These are phyloP conservation scores for Leucaena leucocephala DNA, from an alignment of 306 rosid genomes.

Conservation along the genomic window DNA sequence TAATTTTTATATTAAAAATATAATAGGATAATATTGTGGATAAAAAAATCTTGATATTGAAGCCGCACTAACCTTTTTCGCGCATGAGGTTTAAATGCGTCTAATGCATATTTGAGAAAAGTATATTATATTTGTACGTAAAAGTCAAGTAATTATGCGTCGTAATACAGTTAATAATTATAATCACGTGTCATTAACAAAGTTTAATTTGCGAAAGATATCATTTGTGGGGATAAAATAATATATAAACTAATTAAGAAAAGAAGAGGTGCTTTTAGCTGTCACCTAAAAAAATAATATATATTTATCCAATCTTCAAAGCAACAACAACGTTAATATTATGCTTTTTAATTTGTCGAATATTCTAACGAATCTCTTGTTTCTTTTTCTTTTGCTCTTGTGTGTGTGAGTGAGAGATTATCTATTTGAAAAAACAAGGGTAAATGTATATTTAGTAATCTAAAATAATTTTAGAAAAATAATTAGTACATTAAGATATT, in stretches of 20 bases:
- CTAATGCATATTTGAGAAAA: not conserved
- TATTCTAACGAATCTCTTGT: not conserved
- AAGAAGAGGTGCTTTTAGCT: not conserved
- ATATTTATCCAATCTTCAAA: not conserved
- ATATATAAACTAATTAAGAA: not conserved
- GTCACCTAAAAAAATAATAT: not conserved
- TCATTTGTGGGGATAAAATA: not conserved
- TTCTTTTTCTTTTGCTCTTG: too few species aligned
- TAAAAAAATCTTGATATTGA: not conserved
- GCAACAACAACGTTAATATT: not conserved
- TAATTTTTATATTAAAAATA: too few species aligned
- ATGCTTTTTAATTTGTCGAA: not conserved
- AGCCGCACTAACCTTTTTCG: not conserved
- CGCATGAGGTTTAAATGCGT: not conserved
- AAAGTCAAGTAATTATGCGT: not conserved
- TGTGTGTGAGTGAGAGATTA: too few species aligned
- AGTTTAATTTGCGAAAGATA: not conserved
- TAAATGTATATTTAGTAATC: too few species aligned
- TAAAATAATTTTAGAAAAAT: too few species aligned
- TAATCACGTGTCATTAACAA: not conserved
- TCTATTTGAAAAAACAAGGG: too few species aligned
- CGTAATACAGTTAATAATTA: not conserved
- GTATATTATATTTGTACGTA: not conserved
- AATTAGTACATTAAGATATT: too few species aligned
- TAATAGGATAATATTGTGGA: not conserved